Evolutionary conservation across 805 yeast genomes (phyloP).

Genomic region (Lachancea quebecensis): DNA sequence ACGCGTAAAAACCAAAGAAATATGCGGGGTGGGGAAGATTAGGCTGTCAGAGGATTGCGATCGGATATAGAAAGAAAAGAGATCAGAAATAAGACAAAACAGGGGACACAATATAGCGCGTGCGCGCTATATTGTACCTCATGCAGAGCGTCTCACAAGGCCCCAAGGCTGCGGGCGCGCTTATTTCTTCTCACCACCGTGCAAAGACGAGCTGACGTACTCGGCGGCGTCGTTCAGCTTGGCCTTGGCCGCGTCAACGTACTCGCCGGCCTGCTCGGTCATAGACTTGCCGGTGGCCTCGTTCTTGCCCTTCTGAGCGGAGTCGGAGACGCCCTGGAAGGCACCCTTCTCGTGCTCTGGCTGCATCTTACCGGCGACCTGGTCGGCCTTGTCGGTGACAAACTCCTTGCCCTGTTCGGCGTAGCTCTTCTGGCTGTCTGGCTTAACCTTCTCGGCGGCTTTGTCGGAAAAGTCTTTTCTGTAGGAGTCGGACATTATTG

Average conservation of each 20-base stretch:
- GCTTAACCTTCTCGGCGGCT: slow-evolving; percentile 57
- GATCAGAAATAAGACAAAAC: too few relatives aligned
- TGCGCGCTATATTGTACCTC: too few relatives aligned
- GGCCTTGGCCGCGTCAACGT: slow-evolving; percentile 50
- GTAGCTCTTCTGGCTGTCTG: slow-evolving; percentile 61
- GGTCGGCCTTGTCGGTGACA: slow-evolving; percentile 61
- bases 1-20: background rate
- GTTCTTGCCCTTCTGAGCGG: slow-evolving; percentile 47
- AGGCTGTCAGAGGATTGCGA: background rate
- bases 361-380: slow-evolving; percentile 48
- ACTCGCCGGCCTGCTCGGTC: slow-evolving; percentile 51
- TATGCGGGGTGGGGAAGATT: too few relatives aligned
- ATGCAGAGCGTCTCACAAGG: background rate
- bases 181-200: slow-evolving; percentile 42
- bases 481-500: slow-evolving; percentile 44
- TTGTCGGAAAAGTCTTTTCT: slow-evolving; percentile 75
- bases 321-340: slow-evolving; percentile 62
- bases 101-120: too few relatives aligned
- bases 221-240: slow-evolving; percentile 40
- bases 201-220: slow-evolving; percentile 41
- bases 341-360: slow-evolving; percentile 66
- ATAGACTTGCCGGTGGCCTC: slow-evolving; percentile 42
- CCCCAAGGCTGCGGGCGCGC: background rate
- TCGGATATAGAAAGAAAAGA: too few relatives aligned
- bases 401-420: slow-evolving; percentile 64